A percentile compares a stretch with the other conserved stretches of the same genome.
Conservation (phyloP, 1,284 basidiomycete genomes). For the Melampsora occidentalis region DNA sequence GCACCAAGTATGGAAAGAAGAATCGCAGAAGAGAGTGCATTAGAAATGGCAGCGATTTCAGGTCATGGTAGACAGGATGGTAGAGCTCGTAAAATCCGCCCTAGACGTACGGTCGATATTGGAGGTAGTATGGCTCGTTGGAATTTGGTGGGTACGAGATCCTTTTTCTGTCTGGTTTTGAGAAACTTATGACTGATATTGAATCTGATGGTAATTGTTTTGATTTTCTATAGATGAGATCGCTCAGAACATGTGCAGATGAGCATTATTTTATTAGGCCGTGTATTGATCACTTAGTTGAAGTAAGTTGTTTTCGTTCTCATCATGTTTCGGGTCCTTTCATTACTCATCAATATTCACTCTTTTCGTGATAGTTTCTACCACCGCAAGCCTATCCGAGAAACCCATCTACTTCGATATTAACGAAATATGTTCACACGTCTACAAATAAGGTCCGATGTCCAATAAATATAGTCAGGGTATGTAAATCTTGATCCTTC, state of each 20-base stretch:
- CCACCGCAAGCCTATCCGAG: constrained; percentile 84
- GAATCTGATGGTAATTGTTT: not conserved
- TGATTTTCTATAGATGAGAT: constrained; percentile 25
- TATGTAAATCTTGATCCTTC: constrained; percentile 56
- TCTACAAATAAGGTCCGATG: constrained; percentile 97
- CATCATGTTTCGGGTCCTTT: not conserved
- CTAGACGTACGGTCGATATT: constrained; percentile 39
- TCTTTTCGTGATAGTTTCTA: constrained; percentile 64
- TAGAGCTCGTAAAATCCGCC: constrained; percentile 39
- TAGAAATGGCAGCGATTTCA: constrained; percentile 39
- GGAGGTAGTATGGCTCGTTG: constrained; percentile 36
- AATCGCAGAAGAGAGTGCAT: constrained; percentile 35
- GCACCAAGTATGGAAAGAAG: constrained; percentile 37
- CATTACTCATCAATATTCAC: constrained; percentile 36
- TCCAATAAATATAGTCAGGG: constrained; percentile 89
- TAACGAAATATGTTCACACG: constrained; percentile 94
- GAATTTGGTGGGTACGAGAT: constrained; percentile 20
- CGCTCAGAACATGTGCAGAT: constrained; percentile 32
- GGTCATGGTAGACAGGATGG: constrained; percentile 42
- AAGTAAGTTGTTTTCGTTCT: constrained; percentile 45
- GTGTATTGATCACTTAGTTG: constrained; percentile 48
- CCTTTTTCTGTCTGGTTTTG: not conserved
- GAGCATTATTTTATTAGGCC: constrained; percentile 44
- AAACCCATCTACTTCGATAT: constrained; percentile 84
- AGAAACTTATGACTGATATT: not conserved